These are phyloP conservation scores for Fraxinus sp. DNA, from an alignment of 305 asterid species.

Conservation along the genomic window DNA sequence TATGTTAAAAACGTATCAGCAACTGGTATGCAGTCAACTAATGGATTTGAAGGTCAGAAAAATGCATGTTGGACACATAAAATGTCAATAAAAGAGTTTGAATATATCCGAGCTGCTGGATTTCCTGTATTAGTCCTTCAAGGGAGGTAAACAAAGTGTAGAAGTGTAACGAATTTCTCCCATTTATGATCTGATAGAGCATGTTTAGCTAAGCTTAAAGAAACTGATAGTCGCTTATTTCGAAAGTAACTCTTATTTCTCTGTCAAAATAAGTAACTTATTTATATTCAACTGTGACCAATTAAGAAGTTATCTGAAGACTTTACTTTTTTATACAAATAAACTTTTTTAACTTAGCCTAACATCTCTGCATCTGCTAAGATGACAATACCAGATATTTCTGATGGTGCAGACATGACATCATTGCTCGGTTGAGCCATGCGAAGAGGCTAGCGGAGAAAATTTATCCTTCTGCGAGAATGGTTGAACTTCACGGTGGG, in stretches of 20 bases:
- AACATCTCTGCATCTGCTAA: not conserved
- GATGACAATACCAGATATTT: slow-evolving; percentile 26
- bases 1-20: slow-evolving; percentile 79
- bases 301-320: not conserved
- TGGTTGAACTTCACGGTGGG: slow-evolving; percentile 93
- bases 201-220: not conserved
- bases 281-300: not conserved
- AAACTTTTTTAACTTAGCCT: not conserved
- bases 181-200: not conserved
- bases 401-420: slow-evolving; percentile 57
- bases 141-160: slow-evolving; percentile 60
- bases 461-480: slow-evolving; percentile 75
- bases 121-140: slow-evolving; percentile 86
- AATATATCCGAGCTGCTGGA: slow-evolving; percentile 60
- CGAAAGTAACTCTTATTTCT: not conserved
- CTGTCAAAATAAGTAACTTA: not conserved
- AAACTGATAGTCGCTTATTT: not conserved
- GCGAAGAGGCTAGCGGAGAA: slow-evolving; percentile 76
- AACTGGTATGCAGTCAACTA: slow-evolving; percentile 86
- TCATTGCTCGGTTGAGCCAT: slow-evolving; percentile 86
- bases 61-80: slow-evolving; percentile 97
- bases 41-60: slow-evolving; percentile 88
- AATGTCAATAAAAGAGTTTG: slow-evolving; percentile 55
- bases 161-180: not conserved
- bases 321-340: not conserved